A percentile compares a stretch with the other conserved stretches of the same genome.
Evolutionary conservation across 2,329 filamentous ascomycete species (phyloP).

Genomic region (Teratosphaeria pseudoeucalypti): DNA sequence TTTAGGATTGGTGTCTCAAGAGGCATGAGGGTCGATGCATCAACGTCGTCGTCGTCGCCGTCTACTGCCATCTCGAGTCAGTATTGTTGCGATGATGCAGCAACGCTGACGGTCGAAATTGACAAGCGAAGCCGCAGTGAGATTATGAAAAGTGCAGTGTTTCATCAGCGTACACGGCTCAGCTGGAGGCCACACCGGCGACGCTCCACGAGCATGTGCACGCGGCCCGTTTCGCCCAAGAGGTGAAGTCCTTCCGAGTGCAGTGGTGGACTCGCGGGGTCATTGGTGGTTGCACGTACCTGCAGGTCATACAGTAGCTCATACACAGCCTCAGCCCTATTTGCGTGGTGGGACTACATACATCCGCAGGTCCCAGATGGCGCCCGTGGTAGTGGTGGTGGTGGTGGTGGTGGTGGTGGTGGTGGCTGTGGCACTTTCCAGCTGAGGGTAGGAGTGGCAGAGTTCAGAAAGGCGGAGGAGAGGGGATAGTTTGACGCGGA

Average conservation of each 20-base stretch:
- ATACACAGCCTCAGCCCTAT: slow-evolving; percentile 3
- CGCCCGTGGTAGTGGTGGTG: background rate
- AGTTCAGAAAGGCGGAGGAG: background rate
- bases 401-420: background rate
- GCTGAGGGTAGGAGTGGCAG: background rate
- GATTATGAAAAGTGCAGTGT: background rate
- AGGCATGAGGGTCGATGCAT: slow-evolving; percentile 29
- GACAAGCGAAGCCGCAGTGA: background rate
- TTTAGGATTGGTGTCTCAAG: slow-evolving; percentile 51
- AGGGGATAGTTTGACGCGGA: background rate
- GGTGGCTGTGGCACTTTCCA: background rate
- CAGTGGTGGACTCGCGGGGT: background rate
- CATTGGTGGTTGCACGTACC: slow-evolving; percentile 1
- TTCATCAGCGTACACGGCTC: background rate
- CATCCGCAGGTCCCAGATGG: background rate
- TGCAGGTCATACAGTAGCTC: slow-evolving; percentile 2
- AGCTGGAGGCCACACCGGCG: background rate
- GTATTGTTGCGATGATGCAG: background rate
- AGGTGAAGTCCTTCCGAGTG: background rate
- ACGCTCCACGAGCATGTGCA: background rate
- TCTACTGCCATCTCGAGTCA: slow-evolving; percentile 14
- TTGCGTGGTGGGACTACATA: background rate
- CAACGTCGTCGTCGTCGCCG: slow-evolving; percentile 18
- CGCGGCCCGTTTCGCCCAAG: background rate
- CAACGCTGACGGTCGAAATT: background rate